A percentile compares a stretch with the other conserved stretches of the same genome.
These are phyloP conservation scores for Lecanicillium sp. DNA, from an alignment of 2,329 filamentous ascomycete species.

Conservation along the genomic window DNA sequence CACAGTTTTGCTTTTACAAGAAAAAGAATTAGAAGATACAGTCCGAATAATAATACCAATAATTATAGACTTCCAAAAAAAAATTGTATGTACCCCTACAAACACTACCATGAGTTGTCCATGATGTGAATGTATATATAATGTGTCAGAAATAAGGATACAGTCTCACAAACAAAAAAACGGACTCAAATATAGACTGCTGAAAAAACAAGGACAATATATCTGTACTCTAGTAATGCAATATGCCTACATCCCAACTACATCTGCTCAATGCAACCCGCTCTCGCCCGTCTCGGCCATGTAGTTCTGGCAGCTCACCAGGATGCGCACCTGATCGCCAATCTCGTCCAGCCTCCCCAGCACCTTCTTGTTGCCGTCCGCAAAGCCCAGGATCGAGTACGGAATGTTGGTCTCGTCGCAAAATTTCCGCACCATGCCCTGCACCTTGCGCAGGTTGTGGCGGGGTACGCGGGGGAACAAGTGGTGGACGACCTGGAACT, in stretches of 20 bases:
- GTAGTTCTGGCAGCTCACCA: constrained; percentile 50
- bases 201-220: neutral
- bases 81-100: too few relatives aligned
- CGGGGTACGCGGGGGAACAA: constrained; percentile 62
- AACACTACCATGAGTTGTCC: too few relatives aligned
- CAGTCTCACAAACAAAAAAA: neutral
- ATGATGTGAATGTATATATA: too few relatives aligned
- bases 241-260: neutral
- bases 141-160: neutral
- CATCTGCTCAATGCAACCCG: constrained; percentile 26
- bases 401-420: constrained; percentile 58
- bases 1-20: neutral
- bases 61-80: neutral
- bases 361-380: constrained; percentile 54
- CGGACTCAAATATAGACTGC: neutral
- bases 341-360: constrained; percentile 48
- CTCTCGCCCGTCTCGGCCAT: constrained; percentile 44
- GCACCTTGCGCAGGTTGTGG: constrained; percentile 58
- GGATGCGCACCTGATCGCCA: constrained; percentile 52
- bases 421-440: constrained; percentile 56
- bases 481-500: constrained; percentile 69
- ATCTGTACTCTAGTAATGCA: neutral
- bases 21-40: neutral
- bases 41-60: neutral
- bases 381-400: constrained; percentile 56